These are phyloP conservation scores for Neckera pumila DNA, from an alignment of 225 moss, liverwort and hornwort species.

Conservation along the genomic window DNA sequence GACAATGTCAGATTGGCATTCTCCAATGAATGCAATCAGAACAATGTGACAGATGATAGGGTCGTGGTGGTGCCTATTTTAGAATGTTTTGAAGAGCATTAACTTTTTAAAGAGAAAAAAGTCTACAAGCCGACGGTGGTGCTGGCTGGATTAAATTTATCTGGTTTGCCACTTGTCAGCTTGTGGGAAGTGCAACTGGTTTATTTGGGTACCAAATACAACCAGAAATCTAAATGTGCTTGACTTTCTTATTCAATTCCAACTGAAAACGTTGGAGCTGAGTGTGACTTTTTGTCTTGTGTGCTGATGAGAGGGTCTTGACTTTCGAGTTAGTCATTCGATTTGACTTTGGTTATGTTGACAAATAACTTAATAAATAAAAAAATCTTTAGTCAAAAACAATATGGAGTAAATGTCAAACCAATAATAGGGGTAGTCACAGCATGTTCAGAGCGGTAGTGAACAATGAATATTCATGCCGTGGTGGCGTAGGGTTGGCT, in stretches of 20 bases:
- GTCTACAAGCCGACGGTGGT: not conserved
- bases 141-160: not conserved
- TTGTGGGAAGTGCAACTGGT: not conserved
- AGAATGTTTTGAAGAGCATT: not conserved
- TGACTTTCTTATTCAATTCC: not conserved
- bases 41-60: not conserved
- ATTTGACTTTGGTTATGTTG: not conserved
- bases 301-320: not conserved
- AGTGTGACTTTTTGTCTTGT: not conserved
- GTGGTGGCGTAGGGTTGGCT: too few species aligned
- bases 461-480: too few species aligned
- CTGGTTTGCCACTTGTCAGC: not conserved
- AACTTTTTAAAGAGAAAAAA: not conserved
- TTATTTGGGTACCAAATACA: not conserved
- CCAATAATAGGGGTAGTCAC: too few species aligned
- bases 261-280: not conserved
- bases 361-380: not conserved
- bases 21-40: not conserved
- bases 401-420: not conserved
- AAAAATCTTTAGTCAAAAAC: not conserved
- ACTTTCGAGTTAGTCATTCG: not conserved
- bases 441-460: too few species aligned
- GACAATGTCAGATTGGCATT: not conserved
- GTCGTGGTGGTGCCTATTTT: not conserved
- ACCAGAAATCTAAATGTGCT: not conserved